These are phyloP conservation scores for Lactarius indigo DNA, from an alignment of 768 basidiomycete genomes.

Conservation along the genomic window DNA sequence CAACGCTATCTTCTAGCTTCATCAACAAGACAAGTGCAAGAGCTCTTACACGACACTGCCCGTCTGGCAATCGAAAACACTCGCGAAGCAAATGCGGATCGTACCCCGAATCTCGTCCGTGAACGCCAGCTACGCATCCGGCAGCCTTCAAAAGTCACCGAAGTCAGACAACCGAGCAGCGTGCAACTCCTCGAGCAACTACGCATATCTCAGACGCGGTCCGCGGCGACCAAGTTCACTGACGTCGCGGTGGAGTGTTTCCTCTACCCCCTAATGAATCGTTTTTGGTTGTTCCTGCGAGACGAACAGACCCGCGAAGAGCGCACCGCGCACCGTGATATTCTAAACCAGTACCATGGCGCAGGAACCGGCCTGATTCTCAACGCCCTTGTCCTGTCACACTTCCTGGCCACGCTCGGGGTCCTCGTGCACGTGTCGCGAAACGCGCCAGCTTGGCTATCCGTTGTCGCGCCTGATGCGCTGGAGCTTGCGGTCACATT, in stretches of 20 bases:
- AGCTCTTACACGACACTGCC: slow-evolving; percentile 61
- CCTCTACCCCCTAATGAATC: slow-evolving; percentile 83
- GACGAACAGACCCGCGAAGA: slow-evolving; percentile 78
- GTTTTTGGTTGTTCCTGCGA: slow-evolving; percentile 93
- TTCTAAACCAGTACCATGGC: slow-evolving; percentile 57
- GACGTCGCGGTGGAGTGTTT: slow-evolving; percentile 84
- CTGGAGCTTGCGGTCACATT: slow-evolving; percentile 81
- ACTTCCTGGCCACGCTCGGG: slow-evolving; percentile 70
- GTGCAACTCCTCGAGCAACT: slow-evolving; percentile 19
- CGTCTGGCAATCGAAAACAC: slow-evolving; percentile 59
- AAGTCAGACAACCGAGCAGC: slow-evolving; percentile 33
- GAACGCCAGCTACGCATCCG: slow-evolving; percentile 72
- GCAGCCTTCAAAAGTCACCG: slow-evolving; percentile 44
- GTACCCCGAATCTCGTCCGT: slow-evolving; percentile 59
- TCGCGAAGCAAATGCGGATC: slow-evolving; percentile 49
- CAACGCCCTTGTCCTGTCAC: slow-evolving; percentile 70
- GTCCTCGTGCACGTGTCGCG: slow-evolving; percentile 81
- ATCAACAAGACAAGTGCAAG: slow-evolving; percentile 43
- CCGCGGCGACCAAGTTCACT: slow-evolving; percentile 45
- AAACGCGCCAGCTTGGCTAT: slow-evolving; percentile 77
- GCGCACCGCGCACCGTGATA: slow-evolving; percentile 55
- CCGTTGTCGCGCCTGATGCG: slow-evolving; percentile 74
- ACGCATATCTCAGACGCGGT: slow-evolving; percentile 11
- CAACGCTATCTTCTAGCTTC: slow-evolving; percentile 36
- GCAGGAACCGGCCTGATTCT: slow-evolving; percentile 82